A percentile compares a stretch with the other conserved stretches of the same genome.
phyloP scores from a whole-genome alignment of 768 basidiomycete species.

The Pholiota molesta region DNA sequence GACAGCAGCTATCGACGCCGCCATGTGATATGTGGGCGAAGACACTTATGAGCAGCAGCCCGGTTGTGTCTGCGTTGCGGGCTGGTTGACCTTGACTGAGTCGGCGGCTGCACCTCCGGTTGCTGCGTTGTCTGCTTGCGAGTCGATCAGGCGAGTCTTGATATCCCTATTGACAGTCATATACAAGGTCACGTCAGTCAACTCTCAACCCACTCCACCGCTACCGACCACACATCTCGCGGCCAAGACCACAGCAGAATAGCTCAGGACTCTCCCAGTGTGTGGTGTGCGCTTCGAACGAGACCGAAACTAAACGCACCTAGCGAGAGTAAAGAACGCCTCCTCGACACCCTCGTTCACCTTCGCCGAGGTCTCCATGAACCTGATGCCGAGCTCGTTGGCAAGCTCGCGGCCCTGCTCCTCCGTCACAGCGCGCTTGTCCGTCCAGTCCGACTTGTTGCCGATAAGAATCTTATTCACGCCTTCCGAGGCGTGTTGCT shows the following conservation, averaged over 20 bases:
- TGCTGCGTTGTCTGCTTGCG: constrained; percentile 67
- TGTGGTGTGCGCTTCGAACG: background rate
- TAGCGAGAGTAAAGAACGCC: constrained; percentile 95
- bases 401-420: constrained; percentile 93
- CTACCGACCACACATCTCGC: background rate
- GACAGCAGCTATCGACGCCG: background rate
- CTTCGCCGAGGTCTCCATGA: constrained; percentile 98
- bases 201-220: background rate
- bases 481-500: constrained; percentile 97
- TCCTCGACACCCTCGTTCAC: constrained; percentile 97
- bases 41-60: constrained; percentile 53
- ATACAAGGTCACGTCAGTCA: background rate
- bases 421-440: constrained; percentile 90
- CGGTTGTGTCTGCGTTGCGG: constrained; percentile 42
- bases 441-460: constrained; percentile 98
- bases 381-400: constrained; percentile 90
- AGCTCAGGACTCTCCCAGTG: too few relatives aligned
- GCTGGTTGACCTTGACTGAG: constrained; percentile 69
- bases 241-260: too few relatives aligned
- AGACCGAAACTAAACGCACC: constrained; percentile 46
- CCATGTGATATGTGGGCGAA: background rate
- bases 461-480: constrained; percentile 99
- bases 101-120: constrained; percentile 48
- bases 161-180: constrained; percentile 68
- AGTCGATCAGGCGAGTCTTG: constrained; percentile 96